Evolutionary conservation across 2,329 filamentous ascomycete genomes (phyloP), one percentile per base, ranked within the genome.

Genomic region (Paraphoma chrysanthemicola): DNA sequence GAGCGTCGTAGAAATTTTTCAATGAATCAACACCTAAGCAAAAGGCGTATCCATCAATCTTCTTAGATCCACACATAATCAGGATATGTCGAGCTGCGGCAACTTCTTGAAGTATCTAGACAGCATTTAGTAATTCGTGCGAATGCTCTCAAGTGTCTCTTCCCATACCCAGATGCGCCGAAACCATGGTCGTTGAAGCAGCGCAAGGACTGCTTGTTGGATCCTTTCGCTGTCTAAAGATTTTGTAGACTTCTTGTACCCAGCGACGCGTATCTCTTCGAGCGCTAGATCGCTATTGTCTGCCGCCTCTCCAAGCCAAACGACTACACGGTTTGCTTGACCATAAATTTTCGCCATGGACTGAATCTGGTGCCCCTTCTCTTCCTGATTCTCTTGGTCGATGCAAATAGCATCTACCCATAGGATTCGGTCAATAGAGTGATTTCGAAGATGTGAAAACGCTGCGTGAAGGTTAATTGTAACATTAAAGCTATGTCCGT

Each of bases 101-200:
- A n/a, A n/a, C n/a, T n/a, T n/a, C n/a, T n/a, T n/a, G n/a, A n/a
- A n/a, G n/a, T n/a, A n/a, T n/a, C n/a, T n/a, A n/a, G n/a, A n/a
- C n/a, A n/a, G n/a, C n/a, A n/a, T n/a, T n/a, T n/a, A n/a, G n/a
- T n/a, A n/a, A n/a, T n/a, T n/a, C n/a, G n/a, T n/a, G n/a, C n/a
- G n/a, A n/a, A n/a, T n/a, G n/a, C n/a, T n/a, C n/a, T n/a, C n/a
- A n/a, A n/a, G n/a, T n/a, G n/a, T n/a, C n/a, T n/a, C n/a, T n/a
- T n/a, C n/a, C n/a, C n/a, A n/a, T 58, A 63, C 59, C 64, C 59
- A 67, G 36, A 67, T 64, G 28, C 62, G 62, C 52, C 53, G 55
- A 51, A 67, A 67, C 62, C 64, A 67, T 11, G 57, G 54, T 48
- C 62, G 53, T 51, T 55, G 33, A 53, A 67, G 47, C 16, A 64